A percentile compares a stretch with the other conserved stretches of the same genome.
Conservation (phyloP, 306 rosid genomes). For the Benincasa hispida region DNA sequence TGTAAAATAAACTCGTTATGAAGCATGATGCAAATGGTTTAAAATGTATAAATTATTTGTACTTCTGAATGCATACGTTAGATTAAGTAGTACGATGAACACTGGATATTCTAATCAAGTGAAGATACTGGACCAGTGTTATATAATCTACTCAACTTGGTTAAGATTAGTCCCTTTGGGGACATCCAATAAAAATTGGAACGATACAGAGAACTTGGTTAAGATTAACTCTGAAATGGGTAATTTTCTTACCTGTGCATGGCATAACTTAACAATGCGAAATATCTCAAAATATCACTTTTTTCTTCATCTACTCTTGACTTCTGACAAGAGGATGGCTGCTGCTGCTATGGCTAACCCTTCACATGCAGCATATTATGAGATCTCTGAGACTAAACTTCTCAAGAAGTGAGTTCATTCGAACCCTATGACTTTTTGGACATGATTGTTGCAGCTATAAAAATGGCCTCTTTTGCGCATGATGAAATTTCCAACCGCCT, state of each 20-base stretch:
- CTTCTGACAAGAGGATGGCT: neutral
- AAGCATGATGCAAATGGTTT: neutral
- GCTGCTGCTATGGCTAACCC: neutral
- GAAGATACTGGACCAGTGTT: neutral
- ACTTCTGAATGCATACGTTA: neutral
- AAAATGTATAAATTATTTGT: neutral
- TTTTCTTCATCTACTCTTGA: neutral
- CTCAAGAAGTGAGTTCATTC: neutral
- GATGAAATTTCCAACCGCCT: slow-evolving; percentile 52
- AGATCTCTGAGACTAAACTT: neutral
- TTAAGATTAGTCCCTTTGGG: too few relatives aligned
- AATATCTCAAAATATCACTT: neutral
- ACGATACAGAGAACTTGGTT: too few relatives aligned
- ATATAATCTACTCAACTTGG: neutral
- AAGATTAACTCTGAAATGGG: neutral
- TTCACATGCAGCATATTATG: neutral
- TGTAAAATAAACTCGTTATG: neutral
- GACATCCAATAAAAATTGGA: too few relatives aligned
- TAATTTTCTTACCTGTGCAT: neutral
- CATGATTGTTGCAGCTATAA: slow-evolving; percentile 54
- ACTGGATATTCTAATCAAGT: neutral
- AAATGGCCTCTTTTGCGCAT: slow-evolving; percentile 55
- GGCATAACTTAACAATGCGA: neutral
- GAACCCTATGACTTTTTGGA: slow-evolving; percentile 22
- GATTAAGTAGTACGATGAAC: neutral